Percentiles rank a stretch among this genome's conserved stretches.
Conservation (phyloP, 306 rosid genomes). For the Lathyrus oleraceus region DNA sequence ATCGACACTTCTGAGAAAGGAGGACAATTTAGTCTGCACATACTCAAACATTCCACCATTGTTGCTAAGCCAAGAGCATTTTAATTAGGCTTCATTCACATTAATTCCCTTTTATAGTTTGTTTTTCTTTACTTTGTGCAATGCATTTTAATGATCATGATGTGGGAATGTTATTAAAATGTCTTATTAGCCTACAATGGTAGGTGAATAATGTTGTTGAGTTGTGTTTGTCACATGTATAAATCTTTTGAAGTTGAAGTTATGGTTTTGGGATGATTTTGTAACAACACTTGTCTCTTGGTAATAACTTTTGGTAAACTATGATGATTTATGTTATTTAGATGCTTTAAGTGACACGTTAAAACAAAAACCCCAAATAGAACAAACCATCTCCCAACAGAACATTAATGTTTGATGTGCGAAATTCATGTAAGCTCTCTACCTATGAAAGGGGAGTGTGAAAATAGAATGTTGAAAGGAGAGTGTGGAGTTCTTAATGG, state of each 20-base stretch:
- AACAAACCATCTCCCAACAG: too few species aligned
- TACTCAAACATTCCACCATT: conserved; percentile 80
- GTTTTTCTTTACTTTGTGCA: conserved; percentile 9
- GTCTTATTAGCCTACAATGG: conserved; percentile 2
- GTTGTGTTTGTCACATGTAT: conserved; percentile 24
- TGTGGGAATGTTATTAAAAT: conserved; percentile 15
- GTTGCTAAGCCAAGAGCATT: conserved; percentile 64
- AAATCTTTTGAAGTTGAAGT: conserved; percentile 29
- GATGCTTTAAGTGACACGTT: too few species aligned
- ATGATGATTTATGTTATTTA: too few species aligned
- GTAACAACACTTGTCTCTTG: conserved; percentile 15
- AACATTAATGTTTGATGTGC: too few species aligned
- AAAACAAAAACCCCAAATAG: too few species aligned
- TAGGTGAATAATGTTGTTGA: conserved; percentile 7
- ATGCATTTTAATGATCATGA: conserved; percentile 15
- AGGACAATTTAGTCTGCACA: conserved; percentile 90
- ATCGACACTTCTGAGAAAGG: conserved; percentile 81
- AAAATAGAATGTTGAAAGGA: too few species aligned
- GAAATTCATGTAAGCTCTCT: too few species aligned
- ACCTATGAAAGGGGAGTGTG: too few species aligned
- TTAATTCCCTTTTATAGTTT: conserved; percentile 16
- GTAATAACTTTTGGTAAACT: too few species aligned
- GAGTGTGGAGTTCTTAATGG: too few species aligned
- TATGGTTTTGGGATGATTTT: conserved; percentile 32
- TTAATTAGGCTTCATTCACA: conserved; percentile 15